Evolutionary conservation across 1,284 basidiomycete genomes (phyloP).

Genomic region (Ceratobasidium sp.): DNA sequence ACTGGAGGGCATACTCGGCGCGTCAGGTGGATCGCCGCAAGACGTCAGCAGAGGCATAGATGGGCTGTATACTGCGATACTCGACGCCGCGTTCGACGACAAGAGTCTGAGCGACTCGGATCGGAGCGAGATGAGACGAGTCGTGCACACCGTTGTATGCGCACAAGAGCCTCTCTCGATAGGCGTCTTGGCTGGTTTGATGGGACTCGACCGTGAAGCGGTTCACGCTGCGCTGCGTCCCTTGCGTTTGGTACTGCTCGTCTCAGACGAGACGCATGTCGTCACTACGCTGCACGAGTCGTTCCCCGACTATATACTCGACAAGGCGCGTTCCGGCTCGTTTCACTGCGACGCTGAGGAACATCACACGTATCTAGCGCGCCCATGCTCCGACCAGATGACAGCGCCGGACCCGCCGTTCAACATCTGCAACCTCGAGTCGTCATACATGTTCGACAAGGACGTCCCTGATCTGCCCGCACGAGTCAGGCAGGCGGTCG

Average conservation of each 20-base stretch:
- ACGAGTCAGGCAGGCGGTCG: background rate
- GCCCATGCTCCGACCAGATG: background rate
- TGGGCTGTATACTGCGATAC: background rate
- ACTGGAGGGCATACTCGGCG: background rate
- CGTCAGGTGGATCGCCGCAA: background rate
- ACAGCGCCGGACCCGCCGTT: background rate
- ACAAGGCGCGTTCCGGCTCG: background rate
- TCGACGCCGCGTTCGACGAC: background rate
- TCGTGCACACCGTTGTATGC: background rate
- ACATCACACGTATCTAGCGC: background rate
- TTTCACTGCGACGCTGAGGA: background rate
- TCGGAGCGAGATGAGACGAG: background rate
- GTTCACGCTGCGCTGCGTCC: background rate
- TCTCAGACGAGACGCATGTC: background rate
- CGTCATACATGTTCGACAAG: background rate
- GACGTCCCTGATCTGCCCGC: background rate
- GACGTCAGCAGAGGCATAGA: background rate
- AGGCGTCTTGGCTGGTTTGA: background rate
- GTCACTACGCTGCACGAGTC: background rate
- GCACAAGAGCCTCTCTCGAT: background rate
- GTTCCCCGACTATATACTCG: background rate
- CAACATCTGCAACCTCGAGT: background rate
- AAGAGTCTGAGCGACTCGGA: background rate
- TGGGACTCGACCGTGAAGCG: background rate
- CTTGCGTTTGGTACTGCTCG: background rate